Evolutionary conservation across 2,329 filamentous ascomycete genomes (phyloP), one percentile per base, ranked within the genome.

Genomic region (Penicillium glabrum): DNA sequence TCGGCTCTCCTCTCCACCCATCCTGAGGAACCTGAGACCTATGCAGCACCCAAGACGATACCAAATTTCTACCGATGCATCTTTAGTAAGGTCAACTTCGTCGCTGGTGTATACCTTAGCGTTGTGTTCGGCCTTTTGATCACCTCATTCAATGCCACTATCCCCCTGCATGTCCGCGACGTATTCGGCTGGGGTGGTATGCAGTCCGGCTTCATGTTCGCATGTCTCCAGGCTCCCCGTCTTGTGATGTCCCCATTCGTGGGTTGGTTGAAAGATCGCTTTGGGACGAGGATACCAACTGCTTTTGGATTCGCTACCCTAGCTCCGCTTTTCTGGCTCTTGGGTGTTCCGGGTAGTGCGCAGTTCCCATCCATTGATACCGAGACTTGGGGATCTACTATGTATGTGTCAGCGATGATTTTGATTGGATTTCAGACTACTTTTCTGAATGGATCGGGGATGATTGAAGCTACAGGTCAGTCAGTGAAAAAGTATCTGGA

Each of bases 401-500:
- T 41, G 7, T 41, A 41, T 23, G 19, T 41, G 16, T 7, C 11
- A 11, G 19, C 19, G 11, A 41, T 41, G 39, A 41, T 23, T 23
- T 41, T 41, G 9, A 5, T 41, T 41, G 39, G 39, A 14, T 23
- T 41, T 10, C n/a, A 23, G 5, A 41, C 11, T 21, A 14, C 39
- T 1, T 41, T 41, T 14, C 9, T 41, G 19, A 41, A 41, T 41
- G 39, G 39, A 23, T 41, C 19, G 13, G 39, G 39, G 5, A 21
- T 23, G 19, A 23, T 41, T 23, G 39, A 41, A 14, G 39, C 39
- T 7, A 41, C 39, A 41, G 39, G 39, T 41, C 23, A 23, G 39
- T 13, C 4, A 23, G 1, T 13, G 0, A 33, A 1, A 5, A 5
- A 1, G 10, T 8, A 3, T n/a, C 11, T 19, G n/a, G 23, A 23